Percentiles rank a stretch among this genome's conserved stretches.
Evolutionary conservation across 1,139 yeast genomes (phyloP).

Genomic region (Yarrowia galli): DNA sequence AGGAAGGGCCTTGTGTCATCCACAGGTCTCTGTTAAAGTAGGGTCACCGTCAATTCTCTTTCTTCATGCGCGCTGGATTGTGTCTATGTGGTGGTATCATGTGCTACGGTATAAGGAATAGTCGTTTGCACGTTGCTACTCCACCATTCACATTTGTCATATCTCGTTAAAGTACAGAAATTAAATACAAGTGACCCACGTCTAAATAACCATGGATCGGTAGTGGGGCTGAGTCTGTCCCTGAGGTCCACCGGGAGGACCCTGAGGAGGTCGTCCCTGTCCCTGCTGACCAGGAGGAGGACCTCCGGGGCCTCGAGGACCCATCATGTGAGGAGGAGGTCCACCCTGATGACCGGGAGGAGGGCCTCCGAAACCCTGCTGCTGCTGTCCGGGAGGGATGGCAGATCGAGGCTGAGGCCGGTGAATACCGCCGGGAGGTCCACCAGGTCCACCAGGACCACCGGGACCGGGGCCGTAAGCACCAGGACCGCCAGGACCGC

Average conservation of each 20-base stretch:
- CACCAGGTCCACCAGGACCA: constrained; percentile 14
- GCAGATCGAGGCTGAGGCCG: constrained; percentile 37
- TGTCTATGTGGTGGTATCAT: too few relatives aligned
- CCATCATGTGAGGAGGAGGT: constrained; percentile 36
- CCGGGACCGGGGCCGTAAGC: constrained; percentile 8
- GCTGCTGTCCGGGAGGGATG: constrained; percentile 36
- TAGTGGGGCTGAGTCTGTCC: constrained; percentile 33
- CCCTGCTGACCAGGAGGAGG: constrained; percentile 35
- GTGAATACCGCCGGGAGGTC: constrained; percentile 29
- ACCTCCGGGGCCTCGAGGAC: constrained; percentile 30
- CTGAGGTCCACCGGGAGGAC: constrained; percentile 20
- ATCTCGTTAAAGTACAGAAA: constrained; percentile 32
- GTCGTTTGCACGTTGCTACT: too few relatives aligned
- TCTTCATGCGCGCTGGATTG: too few relatives aligned
- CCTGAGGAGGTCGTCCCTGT: constrained; percentile 31
- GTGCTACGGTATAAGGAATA: too few relatives aligned
- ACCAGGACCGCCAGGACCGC: constrained; percentile 8
- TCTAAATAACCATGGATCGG: constrained; percentile 39
- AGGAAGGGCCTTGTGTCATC: too few relatives aligned
- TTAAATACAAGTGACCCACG: constrained; percentile 29
- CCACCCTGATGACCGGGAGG: constrained; percentile 32
- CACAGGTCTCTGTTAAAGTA: too few relatives aligned
- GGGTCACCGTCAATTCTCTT: too few relatives aligned
- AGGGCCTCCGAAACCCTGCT: constrained; percentile 11
- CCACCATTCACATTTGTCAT: constrained; percentile 8